Percentiles rank a stretch among this genome's conserved stretches.
phyloP scores from a whole-genome alignment of 495 filamentous ascomycete genomes.

The Aspergillus taichungensis region DNA sequence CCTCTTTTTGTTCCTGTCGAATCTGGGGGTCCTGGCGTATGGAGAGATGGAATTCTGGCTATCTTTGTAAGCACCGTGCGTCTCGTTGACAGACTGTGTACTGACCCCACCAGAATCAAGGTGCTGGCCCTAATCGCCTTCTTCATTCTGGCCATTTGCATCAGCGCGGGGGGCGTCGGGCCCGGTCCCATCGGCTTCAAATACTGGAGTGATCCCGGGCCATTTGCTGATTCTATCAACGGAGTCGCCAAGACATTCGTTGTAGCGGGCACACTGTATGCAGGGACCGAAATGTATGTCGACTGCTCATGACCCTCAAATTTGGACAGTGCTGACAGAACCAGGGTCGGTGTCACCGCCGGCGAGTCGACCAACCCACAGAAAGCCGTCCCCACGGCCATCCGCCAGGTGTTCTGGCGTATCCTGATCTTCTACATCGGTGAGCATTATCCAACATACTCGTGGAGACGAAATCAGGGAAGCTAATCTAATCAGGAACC shows the following conservation, averaged over 20 bases:
- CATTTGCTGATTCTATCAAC: constrained; percentile 58
- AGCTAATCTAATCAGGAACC: constrained; percentile 10
- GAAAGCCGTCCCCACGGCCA: constrained; percentile 53
- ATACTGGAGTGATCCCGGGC: constrained; percentile 60
- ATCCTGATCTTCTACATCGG: constrained; percentile 66
- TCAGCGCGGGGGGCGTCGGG: constrained; percentile 55
- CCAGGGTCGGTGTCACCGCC: constrained; percentile 56
- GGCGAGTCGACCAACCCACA: constrained; percentile 56
- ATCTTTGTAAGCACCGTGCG: constrained; percentile 15
- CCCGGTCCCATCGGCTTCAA: constrained; percentile 48
- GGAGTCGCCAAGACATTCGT: constrained; percentile 48
- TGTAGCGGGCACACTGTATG: constrained; percentile 63
- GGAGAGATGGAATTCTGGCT: constrained; percentile 52
- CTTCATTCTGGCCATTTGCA: constrained; percentile 57
- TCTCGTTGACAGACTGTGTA: neutral
- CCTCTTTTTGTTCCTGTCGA: constrained; percentile 31
- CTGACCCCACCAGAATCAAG: constrained; percentile 23
- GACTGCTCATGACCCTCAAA: neutral
- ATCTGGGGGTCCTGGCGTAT: constrained; percentile 55
- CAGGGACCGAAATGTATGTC: constrained; percentile 56
- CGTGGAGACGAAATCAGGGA: neutral
- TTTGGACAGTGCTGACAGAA: neutral
- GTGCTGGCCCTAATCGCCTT: constrained; percentile 54
- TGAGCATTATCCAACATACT: constrained; percentile 12
- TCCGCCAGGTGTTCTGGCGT: constrained; percentile 64